A percentile compares a stretch with the other conserved stretches of the same genome.
Evolutionary conservation across 805 yeast genomes (phyloP).

Genomic region (Monosporozyma yasuniensis): DNA sequence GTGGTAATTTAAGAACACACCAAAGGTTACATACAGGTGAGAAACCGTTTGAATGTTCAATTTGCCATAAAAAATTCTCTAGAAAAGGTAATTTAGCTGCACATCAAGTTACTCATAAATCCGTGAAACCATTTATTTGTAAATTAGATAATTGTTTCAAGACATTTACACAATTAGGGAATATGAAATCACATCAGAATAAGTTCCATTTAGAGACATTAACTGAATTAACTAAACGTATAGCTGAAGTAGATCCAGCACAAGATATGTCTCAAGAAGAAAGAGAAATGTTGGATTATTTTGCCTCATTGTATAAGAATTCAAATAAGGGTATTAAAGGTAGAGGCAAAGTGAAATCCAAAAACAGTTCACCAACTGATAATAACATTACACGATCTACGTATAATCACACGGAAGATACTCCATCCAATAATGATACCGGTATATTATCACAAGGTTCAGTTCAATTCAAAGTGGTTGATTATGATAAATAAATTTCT

Average conservation of each 20-base stretch:
- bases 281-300: conserved; percentile 61
- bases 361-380: not conserved
- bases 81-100: conserved; percentile 90
- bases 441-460: conserved; percentile 3
- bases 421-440: not conserved
- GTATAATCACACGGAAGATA: not conserved
- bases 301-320: conserved; percentile 74
- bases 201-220: conserved; percentile 71
- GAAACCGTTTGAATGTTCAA: conserved; percentile 73
- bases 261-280: conserved; percentile 50
- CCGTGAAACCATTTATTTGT: conserved; percentile 70
- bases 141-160: conserved; percentile 73
- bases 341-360: conserved; percentile 5
- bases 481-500: not conserved
- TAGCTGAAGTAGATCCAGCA: conserved; percentile 53
- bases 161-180: conserved; percentile 85
- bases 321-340: conserved; percentile 63
- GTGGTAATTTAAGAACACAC: conserved; percentile 84
- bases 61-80: conserved; percentile 71
- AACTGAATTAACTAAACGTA: conserved; percentile 51
- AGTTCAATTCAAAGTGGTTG: conserved; percentile 4
- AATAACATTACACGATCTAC: not conserved
- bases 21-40: conserved; percentile 84
- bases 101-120: conserved; percentile 73
- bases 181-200: conserved; percentile 89